A percentile compares a stretch with the other conserved stretches of the same genome.
Conservation (phyloP, 371 early-diverging fungal species). For the Mucor racemosus region DNA sequence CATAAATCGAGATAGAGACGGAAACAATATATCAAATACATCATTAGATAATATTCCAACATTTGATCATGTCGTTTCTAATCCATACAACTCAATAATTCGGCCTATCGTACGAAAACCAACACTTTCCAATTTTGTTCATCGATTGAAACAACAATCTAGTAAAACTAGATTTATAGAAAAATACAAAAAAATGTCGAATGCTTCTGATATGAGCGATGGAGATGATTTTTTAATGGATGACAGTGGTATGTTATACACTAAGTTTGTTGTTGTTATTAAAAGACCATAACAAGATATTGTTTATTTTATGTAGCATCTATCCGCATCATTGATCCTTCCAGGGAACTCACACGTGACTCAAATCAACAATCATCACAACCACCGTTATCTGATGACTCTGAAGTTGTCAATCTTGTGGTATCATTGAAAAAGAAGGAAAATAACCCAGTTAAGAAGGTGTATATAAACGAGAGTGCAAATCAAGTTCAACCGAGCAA, state of each 20-base stretch:
- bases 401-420: background rate
- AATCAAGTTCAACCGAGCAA: constrained; percentile 23
- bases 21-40: background rate
- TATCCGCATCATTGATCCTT: constrained; percentile 14
- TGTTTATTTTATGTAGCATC: constrained; percentile 3
- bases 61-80: background rate
- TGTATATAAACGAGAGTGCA: constrained; percentile 30
- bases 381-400: constrained; percentile 5
- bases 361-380: background rate
- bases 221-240: constrained; percentile 6
- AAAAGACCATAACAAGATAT: background rate
- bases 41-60: background rate
- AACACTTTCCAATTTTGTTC: constrained; percentile 24
- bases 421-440: background rate
- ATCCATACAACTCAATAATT: constrained; percentile 3
- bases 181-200: constrained; percentile 20
- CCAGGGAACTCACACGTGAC: background rate
- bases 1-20: background rate
- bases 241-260: constrained; percentile 7
- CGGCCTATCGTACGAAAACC: constrained; percentile 17
- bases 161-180: constrained; percentile 24
- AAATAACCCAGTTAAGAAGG: constrained; percentile 13
- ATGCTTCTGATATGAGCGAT: background rate
- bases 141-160: constrained; percentile 28
- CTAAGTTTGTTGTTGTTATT: background rate